phyloP scores from a whole-genome alignment of 2,329 filamentous ascomycete genomes.

The Lasiodiplodia hormozganensis region DNA sequence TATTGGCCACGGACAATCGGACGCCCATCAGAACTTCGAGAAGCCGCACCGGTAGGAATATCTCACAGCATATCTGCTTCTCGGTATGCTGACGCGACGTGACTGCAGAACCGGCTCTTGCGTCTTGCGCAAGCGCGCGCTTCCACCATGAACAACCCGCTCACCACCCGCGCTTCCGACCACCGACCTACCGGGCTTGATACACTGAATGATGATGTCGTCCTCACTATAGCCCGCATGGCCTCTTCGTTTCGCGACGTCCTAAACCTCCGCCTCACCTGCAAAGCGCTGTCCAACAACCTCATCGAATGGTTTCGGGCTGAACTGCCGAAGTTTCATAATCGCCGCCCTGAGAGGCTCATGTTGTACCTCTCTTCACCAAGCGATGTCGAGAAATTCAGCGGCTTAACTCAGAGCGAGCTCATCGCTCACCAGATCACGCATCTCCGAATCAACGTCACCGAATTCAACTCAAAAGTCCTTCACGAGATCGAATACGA shows the following conservation, averaged over 20 bases:
- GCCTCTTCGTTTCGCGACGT: background rate
- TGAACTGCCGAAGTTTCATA: background rate
- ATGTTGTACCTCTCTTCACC: background rate
- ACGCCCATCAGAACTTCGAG: too few relatives aligned
- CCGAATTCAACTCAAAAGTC: background rate
- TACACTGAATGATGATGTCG: background rate
- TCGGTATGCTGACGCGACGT: background rate
- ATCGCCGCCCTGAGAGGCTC: background rate
- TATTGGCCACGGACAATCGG: too few relatives aligned
- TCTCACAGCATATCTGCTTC: too few relatives aligned
- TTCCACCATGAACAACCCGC: background rate
- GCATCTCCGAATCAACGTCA: background rate
- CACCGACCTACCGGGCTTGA: background rate
- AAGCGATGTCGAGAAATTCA: background rate
- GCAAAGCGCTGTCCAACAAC: background rate
- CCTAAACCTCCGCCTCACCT: background rate
- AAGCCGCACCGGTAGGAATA: too few relatives aligned
- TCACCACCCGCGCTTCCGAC: background rate
- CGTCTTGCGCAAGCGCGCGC: too few relatives aligned
- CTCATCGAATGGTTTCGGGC: background rate
- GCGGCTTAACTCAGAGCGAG: background rate
- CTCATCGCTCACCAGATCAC: background rate
- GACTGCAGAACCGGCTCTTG: too few relatives aligned
- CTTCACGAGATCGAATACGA: background rate
- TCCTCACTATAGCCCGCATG: background rate